Base-by-base conservation (phyloP, 768 basidiomycete species). In the Porpolomopsis calyptriformis region DNA sequence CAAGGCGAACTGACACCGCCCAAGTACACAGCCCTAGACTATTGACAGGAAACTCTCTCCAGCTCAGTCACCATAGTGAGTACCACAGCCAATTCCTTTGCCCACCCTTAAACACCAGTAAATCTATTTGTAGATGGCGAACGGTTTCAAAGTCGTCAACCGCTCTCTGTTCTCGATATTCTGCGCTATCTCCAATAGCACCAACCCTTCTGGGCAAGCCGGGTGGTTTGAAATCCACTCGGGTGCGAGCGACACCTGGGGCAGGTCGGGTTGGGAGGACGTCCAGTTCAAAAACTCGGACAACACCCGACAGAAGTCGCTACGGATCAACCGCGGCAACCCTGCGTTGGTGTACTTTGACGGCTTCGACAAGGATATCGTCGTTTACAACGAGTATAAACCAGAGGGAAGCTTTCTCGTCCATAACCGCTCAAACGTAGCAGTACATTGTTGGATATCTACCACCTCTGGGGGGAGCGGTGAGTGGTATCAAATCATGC, bases 311-410 rank as follows among this genome's bases (percentile, higher is more conserved):
- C 26, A 43, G 24, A 42, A 23, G 1, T 25, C 49, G 1, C 44
- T 53, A n/a, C 48, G 49, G 52, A 45, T 53, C 12, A 50, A 50
- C 20, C 47, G 46, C 1, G 46, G 52, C 1, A 47, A 43, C 12
- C 49, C 47, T 2, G 46, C 49, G 4, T 25, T 48, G n/a, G 37
- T 50, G 11, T 40, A 51, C 31, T 53, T 53, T 37, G 49, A 50
- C 38, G 50, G 29, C 29, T 31, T 31, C 29, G 29, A 31, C 14
- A 7, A 39, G 22, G 49, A 51, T 40, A 50, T 53, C 10, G 46
- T 43, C 1, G 50, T 53, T 6, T 51, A 46, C 44, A 53, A 53
- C 24, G 52, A 51, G 12, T 51, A 50, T 49, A 51, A 8, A 49
- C 29, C 29, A 14, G 29, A 31, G 29, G 29, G 49, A 22, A 49